Conservation (phyloP, 805 yeast genomes). For the Dipodascus albidus region DNA sequence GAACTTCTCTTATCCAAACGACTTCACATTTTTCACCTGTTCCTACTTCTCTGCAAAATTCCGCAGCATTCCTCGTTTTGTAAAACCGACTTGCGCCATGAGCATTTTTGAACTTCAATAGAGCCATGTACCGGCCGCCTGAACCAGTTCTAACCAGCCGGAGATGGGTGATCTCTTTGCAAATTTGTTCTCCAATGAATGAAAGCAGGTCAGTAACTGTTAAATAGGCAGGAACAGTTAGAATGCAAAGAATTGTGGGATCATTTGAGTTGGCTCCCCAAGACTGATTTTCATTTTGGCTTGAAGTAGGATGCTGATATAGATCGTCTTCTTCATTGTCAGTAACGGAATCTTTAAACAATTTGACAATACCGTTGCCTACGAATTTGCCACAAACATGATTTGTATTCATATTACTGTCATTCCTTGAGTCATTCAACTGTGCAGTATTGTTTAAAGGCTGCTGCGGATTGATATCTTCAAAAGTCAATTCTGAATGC, state of each 20-base stretch:
- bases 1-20: conserved; percentile 52
- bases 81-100: conserved; percentile 53
- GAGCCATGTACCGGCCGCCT: conserved; percentile 54
- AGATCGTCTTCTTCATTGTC: conserved; percentile 12
- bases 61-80: conserved; percentile 52
- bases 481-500: not conserved
- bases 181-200: conserved; percentile 55
- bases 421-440: conserved; percentile 15
- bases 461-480: conserved; percentile 3
- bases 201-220: conserved; percentile 77
- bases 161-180: conserved; percentile 52
- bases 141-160: conserved; percentile 57
- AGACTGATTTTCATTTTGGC: conserved; percentile 17
- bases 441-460: conserved; percentile 14
- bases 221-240: conserved; percentile 83
- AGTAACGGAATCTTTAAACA: conserved; percentile 44
- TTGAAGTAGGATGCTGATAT: conserved; percentile 16
- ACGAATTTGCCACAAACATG: conserved; percentile 51
- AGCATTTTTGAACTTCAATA: conserved; percentile 57
- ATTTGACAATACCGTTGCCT: conserved; percentile 64
- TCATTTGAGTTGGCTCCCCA: conserved; percentile 36
- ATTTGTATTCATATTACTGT: conserved; percentile 8
- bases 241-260: conserved; percentile 51
- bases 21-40: conserved; percentile 70
- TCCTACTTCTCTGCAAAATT: conserved; percentile 71